phyloP scores from a whole-genome alignment of 345 rosid genomes.

The Noccaea caerulescens region DNA sequence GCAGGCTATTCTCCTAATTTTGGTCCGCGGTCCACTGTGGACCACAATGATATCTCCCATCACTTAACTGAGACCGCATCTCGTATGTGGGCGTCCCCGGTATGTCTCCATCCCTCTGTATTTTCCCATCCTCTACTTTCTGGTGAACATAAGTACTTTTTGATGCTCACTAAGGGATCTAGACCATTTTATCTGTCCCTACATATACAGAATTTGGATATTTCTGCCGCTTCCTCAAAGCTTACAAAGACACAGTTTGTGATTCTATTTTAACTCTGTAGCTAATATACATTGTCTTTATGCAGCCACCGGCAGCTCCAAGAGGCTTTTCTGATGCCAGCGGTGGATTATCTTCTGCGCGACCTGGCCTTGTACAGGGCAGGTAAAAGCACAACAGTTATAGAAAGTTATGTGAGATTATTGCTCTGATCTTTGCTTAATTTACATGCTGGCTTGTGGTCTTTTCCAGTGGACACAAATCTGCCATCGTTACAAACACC shows the following conservation, averaged over 20 bases:
- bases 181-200: not conserved
- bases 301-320: conserved; percentile 47
- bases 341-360: conserved; percentile 60
- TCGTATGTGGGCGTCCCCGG: conserved; percentile 68
- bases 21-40: conserved; percentile 47
- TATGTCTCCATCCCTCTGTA: conserved; percentile 43
- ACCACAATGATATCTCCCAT: conserved; percentile 56
- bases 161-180: conserved; percentile 7
- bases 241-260: not conserved
- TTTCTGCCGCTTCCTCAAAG: not conserved
- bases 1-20: conserved; percentile 49
- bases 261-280: conserved; percentile 16
- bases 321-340: conserved; percentile 53
- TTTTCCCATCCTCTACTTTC: conserved; percentile 12
- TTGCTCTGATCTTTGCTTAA: not conserved
- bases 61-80: conserved; percentile 57
- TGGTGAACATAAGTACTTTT: conserved; percentile 25
- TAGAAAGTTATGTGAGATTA: conserved; percentile 3
- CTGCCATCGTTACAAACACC: conserved; percentile 84
- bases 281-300: conserved; percentile 29
- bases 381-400: conserved; percentile 53
- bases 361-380: conserved; percentile 66
- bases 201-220: conserved; percentile 12
- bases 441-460: conserved; percentile 29
- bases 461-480: conserved; percentile 71